phyloP scores from a whole-genome alignment of 257 asterid genomes.

The Solanum sitiens region DNA sequence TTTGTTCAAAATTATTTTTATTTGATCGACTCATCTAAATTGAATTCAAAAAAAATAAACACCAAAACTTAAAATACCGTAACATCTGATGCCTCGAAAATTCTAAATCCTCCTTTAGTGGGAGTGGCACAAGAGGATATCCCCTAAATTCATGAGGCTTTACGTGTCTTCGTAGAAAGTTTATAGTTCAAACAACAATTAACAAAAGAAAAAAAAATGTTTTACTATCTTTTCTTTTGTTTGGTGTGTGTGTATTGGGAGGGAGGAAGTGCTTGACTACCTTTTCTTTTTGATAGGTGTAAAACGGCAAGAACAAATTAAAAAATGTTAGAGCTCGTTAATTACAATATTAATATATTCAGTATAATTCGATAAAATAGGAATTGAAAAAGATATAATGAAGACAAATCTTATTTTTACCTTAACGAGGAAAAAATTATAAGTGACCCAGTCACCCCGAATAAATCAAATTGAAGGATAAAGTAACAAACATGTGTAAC shows the following conservation, averaged over 20 bases:
- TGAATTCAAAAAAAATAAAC: too few relatives aligned
- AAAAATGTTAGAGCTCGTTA: not conserved
- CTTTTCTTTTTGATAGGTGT: not conserved
- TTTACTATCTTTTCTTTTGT: not conserved
- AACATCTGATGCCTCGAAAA: fast-evolving
- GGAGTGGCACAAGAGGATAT: not conserved
- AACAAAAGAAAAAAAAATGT: not conserved
- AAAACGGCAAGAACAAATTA: not conserved
- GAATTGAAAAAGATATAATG: fast-evolving
- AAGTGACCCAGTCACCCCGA: not conserved
- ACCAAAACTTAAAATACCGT: fast-evolving
- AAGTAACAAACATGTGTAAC: too few relatives aligned
- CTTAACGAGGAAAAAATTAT: too few relatives aligned
- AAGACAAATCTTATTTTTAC: too few relatives aligned
- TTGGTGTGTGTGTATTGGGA: not conserved
- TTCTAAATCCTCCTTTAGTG: too few relatives aligned
- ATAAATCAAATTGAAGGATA: too few relatives aligned
- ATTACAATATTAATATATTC: too few relatives aligned
- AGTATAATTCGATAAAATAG: too few relatives aligned
- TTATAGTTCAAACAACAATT: not conserved
- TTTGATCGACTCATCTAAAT: not conserved
- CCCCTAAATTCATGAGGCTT: not conserved
- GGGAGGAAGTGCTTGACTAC: not conserved
- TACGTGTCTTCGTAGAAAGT: not conserved
- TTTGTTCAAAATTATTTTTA: too few relatives aligned